phyloP scores from a whole-genome alignment of 345 rosid species.

The Lepidium aucheri region DNA sequence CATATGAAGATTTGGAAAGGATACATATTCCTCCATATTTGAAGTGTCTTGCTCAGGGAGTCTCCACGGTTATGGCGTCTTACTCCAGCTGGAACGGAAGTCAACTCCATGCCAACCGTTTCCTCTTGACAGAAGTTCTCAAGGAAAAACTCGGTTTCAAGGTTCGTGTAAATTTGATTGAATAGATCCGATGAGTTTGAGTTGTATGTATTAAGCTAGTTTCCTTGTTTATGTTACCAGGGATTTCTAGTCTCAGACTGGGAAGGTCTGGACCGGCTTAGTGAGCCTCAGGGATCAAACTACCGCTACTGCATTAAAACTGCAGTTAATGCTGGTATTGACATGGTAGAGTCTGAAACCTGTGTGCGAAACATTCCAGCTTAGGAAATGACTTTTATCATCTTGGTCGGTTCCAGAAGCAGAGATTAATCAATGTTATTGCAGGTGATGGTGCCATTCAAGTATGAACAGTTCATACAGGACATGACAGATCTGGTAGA shows the following conservation, averaged over 20 bases:
- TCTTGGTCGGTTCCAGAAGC: neutral
- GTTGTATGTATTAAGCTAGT: neutral
- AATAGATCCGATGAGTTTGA: neutral
- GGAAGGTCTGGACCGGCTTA: constrained; percentile 71
- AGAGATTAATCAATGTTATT: constrained; percentile 17
- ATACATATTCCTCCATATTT: constrained; percentile 71
- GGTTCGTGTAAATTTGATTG: constrained; percentile 29
- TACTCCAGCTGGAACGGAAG: constrained; percentile 85
- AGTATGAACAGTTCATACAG: constrained; percentile 39
- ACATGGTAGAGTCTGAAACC: constrained; percentile 47
- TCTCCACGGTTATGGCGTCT: constrained; percentile 84
- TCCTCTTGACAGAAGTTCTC: constrained; percentile 65
- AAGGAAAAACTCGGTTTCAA: constrained; percentile 73
- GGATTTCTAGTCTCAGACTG: constrained; percentile 80
- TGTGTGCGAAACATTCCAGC: neutral
- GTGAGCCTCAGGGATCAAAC: constrained; percentile 58
- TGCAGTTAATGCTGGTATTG: constrained; percentile 81
- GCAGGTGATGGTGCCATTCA: constrained; percentile 58
- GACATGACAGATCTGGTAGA: constrained; percentile 49
- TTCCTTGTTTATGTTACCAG: constrained; percentile 31
- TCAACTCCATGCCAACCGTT: constrained; percentile 47
- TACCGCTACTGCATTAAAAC: constrained; percentile 45
- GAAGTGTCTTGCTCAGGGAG: constrained; percentile 72
- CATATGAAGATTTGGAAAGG: constrained; percentile 67
- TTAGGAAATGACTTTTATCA: neutral